Conservation (phyloP, 2,329 filamentous ascomycete genomes). For the Pseudofabraea citricarpa region DNA sequence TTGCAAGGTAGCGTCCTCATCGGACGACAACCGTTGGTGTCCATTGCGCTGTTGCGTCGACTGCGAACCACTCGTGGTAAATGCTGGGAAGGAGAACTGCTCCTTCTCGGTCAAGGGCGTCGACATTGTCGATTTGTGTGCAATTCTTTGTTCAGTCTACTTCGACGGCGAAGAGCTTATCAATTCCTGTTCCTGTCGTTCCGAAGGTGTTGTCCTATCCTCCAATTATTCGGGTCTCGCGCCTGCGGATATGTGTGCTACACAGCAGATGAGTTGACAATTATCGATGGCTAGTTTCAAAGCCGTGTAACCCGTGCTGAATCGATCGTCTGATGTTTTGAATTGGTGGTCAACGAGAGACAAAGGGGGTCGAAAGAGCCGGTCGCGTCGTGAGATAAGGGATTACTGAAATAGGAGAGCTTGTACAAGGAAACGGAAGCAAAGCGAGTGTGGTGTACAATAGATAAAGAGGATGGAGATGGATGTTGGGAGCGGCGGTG, state of each 20-base stretch:
- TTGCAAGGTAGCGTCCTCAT: slow-evolving; percentile 27
- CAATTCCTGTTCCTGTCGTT: neutral
- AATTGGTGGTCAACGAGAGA: neutral
- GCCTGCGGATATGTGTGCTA: neutral
- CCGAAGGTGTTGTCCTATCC: neutral
- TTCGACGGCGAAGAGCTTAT: neutral
- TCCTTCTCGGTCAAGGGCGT: slow-evolving; percentile 24
- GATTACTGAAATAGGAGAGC: neutral
- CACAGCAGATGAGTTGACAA: slow-evolving; percentile 8
- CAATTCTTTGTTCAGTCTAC: neutral
- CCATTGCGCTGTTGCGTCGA: neutral
- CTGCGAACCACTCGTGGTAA: slow-evolving; percentile 11
- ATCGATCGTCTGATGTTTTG: neutral
- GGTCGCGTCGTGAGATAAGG: neutral
- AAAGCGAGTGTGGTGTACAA: slow-evolving; percentile 9
- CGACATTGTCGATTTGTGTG: slow-evolving; percentile 15
- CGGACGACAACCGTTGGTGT: slow-evolving; percentile 21
- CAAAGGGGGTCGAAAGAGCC: neutral
- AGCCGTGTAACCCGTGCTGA: neutral
- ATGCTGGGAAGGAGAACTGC: slow-evolving; percentile 27
- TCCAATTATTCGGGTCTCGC: neutral
- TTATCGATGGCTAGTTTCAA: neutral
- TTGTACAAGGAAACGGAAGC: slow-evolving; percentile 2
- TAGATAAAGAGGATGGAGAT: neutral
- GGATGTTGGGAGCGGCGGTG: neutral